These are phyloP conservation scores for Taphrina communis DNA, from an alignment of 1,139 yeast genomes.

Conservation along the genomic window DNA sequence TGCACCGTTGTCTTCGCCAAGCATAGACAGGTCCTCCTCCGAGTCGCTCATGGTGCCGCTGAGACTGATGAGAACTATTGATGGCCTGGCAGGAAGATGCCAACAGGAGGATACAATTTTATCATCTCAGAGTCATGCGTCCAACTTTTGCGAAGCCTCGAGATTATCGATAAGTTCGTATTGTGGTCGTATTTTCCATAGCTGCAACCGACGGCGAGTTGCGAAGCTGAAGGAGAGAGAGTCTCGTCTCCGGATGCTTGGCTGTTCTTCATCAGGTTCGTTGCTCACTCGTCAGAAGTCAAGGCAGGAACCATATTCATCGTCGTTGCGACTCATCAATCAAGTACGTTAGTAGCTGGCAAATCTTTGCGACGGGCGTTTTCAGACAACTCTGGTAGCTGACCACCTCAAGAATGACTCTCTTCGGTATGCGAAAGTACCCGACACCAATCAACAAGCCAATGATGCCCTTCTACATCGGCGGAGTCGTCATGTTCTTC, in stretches of 20 bases:
- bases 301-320: background rate
- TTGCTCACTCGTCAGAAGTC: too few species aligned
- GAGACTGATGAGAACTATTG: background rate
- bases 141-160: slow-evolving; percentile 10
- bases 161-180: slow-evolving; percentile 16
- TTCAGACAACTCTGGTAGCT: background rate
- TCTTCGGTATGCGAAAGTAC: slow-evolving; percentile 49
- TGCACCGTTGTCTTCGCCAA: background rate
- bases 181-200: background rate
- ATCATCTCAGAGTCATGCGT: background rate
- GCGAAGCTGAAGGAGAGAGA: slow-evolving; percentile 1
- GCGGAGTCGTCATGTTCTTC: slow-evolving; percentile 62
- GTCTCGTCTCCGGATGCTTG: background rate
- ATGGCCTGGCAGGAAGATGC: too few species aligned
- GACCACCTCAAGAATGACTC: slow-evolving; percentile 41
- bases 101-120: too few species aligned
- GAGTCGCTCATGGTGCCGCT: slow-evolving; percentile 12
- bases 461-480: slow-evolving; percentile 67
- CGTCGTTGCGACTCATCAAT: background rate
- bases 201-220: background rate
- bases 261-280: background rate
- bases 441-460: slow-evolving; percentile 61
- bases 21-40: background rate
- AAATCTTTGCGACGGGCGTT: background rate
- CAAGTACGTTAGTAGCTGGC: background rate